Base-by-base conservation (phyloP, 306 rosid species). In the Cotoneaster glaucophyllus region DNA sequence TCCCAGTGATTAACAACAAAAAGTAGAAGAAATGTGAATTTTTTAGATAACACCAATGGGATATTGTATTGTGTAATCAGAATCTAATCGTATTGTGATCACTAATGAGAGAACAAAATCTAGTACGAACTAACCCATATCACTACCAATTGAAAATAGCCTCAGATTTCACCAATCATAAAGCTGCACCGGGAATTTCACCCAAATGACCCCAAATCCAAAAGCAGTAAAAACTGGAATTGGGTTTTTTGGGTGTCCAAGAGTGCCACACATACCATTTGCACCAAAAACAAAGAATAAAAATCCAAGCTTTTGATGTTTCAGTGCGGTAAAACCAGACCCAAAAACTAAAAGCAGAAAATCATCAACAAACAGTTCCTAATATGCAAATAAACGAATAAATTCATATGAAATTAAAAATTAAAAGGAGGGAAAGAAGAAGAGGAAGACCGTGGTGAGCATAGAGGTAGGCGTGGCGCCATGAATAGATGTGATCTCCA, bases 401-500 rank as follows among this genome's bases (percentile, higher is more conserved):
- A 25, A 11, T 25, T 7, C 14, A 5, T 24, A 25, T 4, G 0
- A 15, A 63, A 4, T 28, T 6, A 8, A 21, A 7, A 34, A 65
- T 13, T 19, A 17, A 18, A 32, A 65, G 21, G 4, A 65, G 12
- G 4, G 24, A 4, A 21, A 39, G 41, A 52, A 63, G 69, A 57
- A 74, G 74, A 59, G 68, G 50, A 73, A 68, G 3, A 91, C 96
- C 97, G 67, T 93, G 97, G 82, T 93, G 96, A 31, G 98, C 87
- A 66, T 80, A 88, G 73, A 91, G 31, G 79, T 89, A 89, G 64
- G 88, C 90, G 71, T 63, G 77, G 50, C 91, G 88, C 97, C 98
- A 93, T 2, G 98, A 88, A 80, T 93, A 89, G 41, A 93, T 85
- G 58, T 93, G 98, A 86, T 93, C 92, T 0, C 92, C 97, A 3